These are phyloP conservation scores for Rhizopogon roseolus DNA, from an alignment of 768 basidiomycete genomes.

Conservation along the genomic window DNA sequence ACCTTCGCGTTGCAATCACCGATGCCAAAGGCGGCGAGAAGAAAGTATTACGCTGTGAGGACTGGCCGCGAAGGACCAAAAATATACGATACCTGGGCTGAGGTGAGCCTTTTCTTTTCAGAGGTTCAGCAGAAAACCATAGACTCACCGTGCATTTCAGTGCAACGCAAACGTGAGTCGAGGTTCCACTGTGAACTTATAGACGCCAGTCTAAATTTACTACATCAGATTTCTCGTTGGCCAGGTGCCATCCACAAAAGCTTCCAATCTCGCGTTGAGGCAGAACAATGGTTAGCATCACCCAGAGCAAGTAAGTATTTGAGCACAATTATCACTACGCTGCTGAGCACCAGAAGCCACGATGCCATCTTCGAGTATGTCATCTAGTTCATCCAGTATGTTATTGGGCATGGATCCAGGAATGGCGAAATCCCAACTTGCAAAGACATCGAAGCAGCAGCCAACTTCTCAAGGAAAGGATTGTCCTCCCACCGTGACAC, in stretches of 20 bases:
- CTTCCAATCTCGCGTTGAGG: slow-evolving; percentile 39
- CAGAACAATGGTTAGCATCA: slow-evolving; percentile 38
- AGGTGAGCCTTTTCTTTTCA: slow-evolving; percentile 35
- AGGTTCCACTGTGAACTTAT: not conserved
- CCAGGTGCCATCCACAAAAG: slow-evolving; percentile 49
- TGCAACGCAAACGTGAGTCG: slow-evolving; percentile 40
- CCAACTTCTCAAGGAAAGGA: not conserved
- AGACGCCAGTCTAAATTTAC: not conserved
- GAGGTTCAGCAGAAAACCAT: not conserved
- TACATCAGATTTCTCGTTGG: slow-evolving; percentile 45
- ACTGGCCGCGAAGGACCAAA: slow-evolving; percentile 52
- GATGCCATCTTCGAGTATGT: not conserved
- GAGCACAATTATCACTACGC: not conserved
- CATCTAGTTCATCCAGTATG: not conserved
- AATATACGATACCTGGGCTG: slow-evolving; percentile 57
- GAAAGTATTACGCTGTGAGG: slow-evolving; percentile 59
- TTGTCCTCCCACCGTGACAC: not conserved
- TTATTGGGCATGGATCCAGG: not conserved
- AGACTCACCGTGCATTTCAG: slow-evolving; percentile 21
- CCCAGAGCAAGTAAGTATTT: slow-evolving; percentile 13
- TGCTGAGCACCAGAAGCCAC: not conserved
- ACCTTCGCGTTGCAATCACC: not conserved
- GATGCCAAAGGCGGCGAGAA: slow-evolving; percentile 26
- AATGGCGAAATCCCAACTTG: not conserved
- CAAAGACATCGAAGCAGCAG: not conserved